Evolutionary conservation across 257 asterid species (phyloP).

Genomic region (Cynanchum wilfordii): DNA sequence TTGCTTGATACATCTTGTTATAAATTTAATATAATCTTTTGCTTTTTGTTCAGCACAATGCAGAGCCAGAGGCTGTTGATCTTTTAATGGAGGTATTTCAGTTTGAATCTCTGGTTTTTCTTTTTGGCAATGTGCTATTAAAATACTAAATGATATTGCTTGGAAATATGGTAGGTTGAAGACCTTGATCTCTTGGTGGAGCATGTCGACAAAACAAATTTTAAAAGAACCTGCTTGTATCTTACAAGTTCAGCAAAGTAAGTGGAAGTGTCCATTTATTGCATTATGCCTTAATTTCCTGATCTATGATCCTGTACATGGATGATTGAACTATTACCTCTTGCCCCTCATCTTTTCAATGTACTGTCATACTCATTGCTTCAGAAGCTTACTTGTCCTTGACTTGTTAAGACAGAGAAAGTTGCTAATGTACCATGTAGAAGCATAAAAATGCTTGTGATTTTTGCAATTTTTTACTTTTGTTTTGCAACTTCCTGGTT

Average conservation of each 20-base stretch:
- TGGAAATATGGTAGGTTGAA: slow-evolving; percentile 60
- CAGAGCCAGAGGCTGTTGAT: slow-evolving; percentile 53
- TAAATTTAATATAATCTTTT: not conserved
- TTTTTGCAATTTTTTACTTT: not conserved
- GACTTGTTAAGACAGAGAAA: not conserved
- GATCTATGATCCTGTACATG: not conserved
- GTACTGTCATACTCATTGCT: not conserved
- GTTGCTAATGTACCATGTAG: not conserved
- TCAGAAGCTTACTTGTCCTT: not conserved
- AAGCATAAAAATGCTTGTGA: not conserved
- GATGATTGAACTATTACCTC: not conserved
- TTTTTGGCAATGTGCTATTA: not conserved
- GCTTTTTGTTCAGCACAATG: slow-evolving; percentile 72
- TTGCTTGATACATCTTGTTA: not conserved
- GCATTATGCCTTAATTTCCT: not conserved
- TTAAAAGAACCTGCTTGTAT: slow-evolving; percentile 76
- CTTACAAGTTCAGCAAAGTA: slow-evolving; percentile 85
- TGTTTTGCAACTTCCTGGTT: slow-evolving; percentile 28
- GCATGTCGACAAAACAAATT: slow-evolving; percentile 65
- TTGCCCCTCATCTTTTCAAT: not conserved
- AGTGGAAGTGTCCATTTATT: slow-evolving; percentile 17
- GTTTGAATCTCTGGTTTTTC: not conserved
- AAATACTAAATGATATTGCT: not conserved
- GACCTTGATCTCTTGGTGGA: slow-evolving; percentile 77
- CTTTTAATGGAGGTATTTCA: slow-evolving; percentile 29